Conservation (phyloP, 495 filamentous ascomycete genomes). For the Penicillium dipodomyicola region DNA sequence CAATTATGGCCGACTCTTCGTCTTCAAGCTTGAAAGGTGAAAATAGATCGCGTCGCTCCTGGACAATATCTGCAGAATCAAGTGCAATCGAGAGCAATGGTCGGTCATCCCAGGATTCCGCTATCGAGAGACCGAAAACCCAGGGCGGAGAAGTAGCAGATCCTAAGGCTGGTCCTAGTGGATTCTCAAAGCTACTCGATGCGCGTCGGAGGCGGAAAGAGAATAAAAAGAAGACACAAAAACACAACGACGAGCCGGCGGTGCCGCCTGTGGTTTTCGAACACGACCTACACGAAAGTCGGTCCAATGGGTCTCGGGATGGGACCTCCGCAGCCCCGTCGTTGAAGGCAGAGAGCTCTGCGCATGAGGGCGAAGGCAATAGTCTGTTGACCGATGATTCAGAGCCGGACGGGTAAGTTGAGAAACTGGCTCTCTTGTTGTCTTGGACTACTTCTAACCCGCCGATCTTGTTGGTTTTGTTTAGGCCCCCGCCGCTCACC, state of each 20-base stretch:
- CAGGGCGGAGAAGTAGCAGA: slow-evolving; percentile 40
- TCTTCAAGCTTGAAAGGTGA: slow-evolving; percentile 30
- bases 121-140: slow-evolving; percentile 41
- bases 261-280: slow-evolving; percentile 23
- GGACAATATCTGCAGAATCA: slow-evolving; percentile 34
- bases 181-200: slow-evolving; percentile 55
- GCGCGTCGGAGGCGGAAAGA: slow-evolving; percentile 47
- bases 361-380: slow-evolving; percentile 36
- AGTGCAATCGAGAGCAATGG: slow-evolving; percentile 41
- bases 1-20: slow-evolving; percentile 33
- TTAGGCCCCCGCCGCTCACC: slow-evolving; percentile 61
- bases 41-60: slow-evolving; percentile 31
- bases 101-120: slow-evolving; percentile 45
- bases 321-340: slow-evolving; percentile 26
- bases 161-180: slow-evolving; percentile 38
- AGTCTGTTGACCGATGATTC: slow-evolving; percentile 69
- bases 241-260: slow-evolving; percentile 28
- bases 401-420: slow-evolving; percentile 65
- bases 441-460: slow-evolving; percentile 28
- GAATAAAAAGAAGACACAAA: slow-evolving; percentile 37
- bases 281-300: slow-evolving; percentile 23
- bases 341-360: slow-evolving; percentile 30
- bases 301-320: slow-evolving; percentile 29
- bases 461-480: slow-evolving; percentile 2
- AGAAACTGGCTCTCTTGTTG: background rate